Base-by-base conservation (phyloP, 495 filamentous ascomycete species). In the Haplographium delicatum region DNA sequence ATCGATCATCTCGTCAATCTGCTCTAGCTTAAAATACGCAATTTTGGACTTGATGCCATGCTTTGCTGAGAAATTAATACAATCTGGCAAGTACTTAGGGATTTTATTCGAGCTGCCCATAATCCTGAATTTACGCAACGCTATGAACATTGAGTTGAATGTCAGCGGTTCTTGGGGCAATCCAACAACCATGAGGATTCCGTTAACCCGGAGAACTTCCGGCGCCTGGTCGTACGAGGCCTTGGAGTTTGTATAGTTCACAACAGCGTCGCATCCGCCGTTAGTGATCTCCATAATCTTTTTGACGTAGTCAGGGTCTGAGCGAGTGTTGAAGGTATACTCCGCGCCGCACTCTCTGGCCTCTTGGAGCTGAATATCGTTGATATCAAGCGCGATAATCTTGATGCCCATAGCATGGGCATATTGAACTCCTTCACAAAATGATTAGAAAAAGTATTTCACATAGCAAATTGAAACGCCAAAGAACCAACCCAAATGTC, bases 361-460 rank as follows among this genome's bases (percentile, higher is more conserved):
- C 13, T 31, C 28, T 7, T 7, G 7, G 28, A 31, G 28, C 13
- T 31, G 28, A 7, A 7, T 13, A 31, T 31, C 28, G 28, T 7
- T 13, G 28, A 31, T 7, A 31, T 68, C 65, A 19, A 56, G 34
- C 9, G 22, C 53, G 15, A 56, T 43, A 19, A 51, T 38, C n/a
- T 51, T 34, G 16, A 24, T 26, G 11, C 53, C 53, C 31, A 51
- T 23, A 18, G 47, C 46, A 22, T 37, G 44, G 26, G 46, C 31
- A 22, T 41, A 48, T 33, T 48, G 51, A 11, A 68, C 50, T n/a
- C 60, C 65, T 44, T n/a, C n/a, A n/a, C n/a, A n/a, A n/a, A n/a
- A n/a, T n/a, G n/a, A n/a, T n/a, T n/a, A n/a, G n/a, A n/a, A n/a
- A n/a, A n/a, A n/a, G n/a, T n/a, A n/a, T n/a, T n/a, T n/a, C n/a